Conservation (phyloP, 352 stramenopile species). For the Phytophthora megakarya region DNA sequence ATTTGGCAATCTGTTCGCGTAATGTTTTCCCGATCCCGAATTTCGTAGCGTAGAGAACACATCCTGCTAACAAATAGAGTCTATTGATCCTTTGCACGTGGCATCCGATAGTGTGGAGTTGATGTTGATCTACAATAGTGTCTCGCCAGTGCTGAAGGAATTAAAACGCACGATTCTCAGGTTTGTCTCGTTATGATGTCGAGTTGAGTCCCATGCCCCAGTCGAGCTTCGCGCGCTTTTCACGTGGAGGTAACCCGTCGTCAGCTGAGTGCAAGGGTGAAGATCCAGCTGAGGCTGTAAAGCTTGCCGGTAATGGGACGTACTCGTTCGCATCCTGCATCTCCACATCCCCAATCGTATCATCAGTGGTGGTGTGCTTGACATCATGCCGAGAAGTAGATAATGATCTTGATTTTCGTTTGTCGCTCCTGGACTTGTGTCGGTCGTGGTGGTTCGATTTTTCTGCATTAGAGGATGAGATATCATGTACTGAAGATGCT, state of each 20-base stretch:
- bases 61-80: constrained; percentile 37
- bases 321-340: constrained; percentile 46
- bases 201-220: constrained; percentile 80
- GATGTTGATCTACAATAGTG: constrained; percentile 22
- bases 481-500: constrained; percentile 23
- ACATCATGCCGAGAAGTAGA: constrained; percentile 27
- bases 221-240: constrained; percentile 72
- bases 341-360: constrained; percentile 26
- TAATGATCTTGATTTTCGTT: constrained; percentile 34
- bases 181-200: constrained; percentile 23
- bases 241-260: constrained; percentile 28
- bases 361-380: constrained; percentile 4
- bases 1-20: constrained; percentile 57
- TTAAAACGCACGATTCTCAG: constrained; percentile 5
- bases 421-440: constrained; percentile 32
- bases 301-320: constrained; percentile 58
- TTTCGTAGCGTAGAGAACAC: background rate
- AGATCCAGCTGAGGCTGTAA: constrained; percentile 36
- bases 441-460: constrained; percentile 31
- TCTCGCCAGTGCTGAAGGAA: background rate
- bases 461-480: constrained; percentile 15
- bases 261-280: constrained; percentile 10
- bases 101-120: constrained; percentile 13
- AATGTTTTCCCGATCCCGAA: background rate
- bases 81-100: constrained; percentile 38